Base-by-base conservation (phyloP, 306 rosid species). In the Betula pendula region DNA sequence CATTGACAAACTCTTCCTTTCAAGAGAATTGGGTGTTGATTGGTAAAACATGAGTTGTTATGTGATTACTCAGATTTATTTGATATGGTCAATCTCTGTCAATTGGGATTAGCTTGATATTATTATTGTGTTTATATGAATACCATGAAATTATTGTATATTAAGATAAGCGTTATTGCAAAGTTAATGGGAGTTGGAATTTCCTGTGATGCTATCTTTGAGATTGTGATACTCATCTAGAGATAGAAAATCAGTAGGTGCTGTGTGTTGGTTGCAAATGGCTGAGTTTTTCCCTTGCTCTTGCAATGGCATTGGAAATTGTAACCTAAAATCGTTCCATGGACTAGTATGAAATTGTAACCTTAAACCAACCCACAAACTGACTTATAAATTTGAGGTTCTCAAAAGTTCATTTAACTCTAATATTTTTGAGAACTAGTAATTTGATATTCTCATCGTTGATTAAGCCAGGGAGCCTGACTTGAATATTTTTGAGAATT, bases 11-110 rank as follows among this genome's bases (percentile, higher is more conserved):
- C 97, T 92, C 81, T 90, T 84, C 85, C 79, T 76, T 73, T 83
- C 98, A 62, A 89, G 91, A 83, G 87, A 87, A 53, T 79, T 94
- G 92, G 98, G 97, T 58, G 56, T 83, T 72, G 97, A 92, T 85
- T 94, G 98, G 98, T 94, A 85, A 85, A 78, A 14, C 65, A 53
- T 80, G 65, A 67, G 53, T 74, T 73, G 77, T 83, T 72, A 78
- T 75, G 38, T 55, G 8, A 22, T 22, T 25, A 80, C 56, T 72
- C 42, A 45, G 72, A 70, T 48, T 48, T 27, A 40, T 67, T 11
- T 38, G 14, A 20, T n/a, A 19, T 0, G 8, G 13, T 13, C 52
- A 40, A 68, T 40, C n/a, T 43, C 11, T 22, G 8, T 19, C n/a
- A 17, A 4, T 65, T 65, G 7, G 70, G 7, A 65, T 19, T 8